phyloP scores from a whole-genome alignment of 257 asterid genomes.

The Fraxinus anomala region DNA sequence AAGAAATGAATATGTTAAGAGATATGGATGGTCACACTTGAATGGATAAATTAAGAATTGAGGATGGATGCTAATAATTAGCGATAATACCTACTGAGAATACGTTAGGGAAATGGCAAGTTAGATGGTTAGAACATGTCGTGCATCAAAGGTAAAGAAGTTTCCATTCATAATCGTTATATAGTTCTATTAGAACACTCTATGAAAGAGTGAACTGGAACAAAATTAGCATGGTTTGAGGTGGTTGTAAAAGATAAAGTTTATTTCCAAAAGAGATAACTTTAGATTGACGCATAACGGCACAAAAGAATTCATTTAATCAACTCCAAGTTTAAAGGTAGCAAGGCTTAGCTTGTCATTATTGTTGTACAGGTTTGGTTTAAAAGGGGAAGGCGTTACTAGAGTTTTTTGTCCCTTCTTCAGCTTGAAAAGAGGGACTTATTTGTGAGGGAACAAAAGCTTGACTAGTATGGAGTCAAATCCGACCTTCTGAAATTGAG shows the following conservation, averaged over 20 bases:
- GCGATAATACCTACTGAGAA: neutral
- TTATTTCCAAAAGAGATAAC: neutral
- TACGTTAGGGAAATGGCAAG: neutral
- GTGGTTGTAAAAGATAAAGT: neutral
- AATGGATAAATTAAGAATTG: slow-evolving; percentile 2
- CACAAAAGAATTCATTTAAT: neutral
- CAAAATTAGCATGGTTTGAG: neutral
- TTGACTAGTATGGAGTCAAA: neutral
- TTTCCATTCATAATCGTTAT: neutral
- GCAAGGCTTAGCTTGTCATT: neutral
- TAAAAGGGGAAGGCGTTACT: neutral
- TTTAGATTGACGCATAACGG: neutral
- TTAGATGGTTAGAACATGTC: neutral
- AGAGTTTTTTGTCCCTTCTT: neutral
- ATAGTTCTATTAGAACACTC: neutral
- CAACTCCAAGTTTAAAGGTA: neutral
- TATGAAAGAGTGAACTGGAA: neutral
- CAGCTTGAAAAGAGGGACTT: neutral
- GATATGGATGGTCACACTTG: neutral
- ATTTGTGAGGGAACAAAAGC: neutral
- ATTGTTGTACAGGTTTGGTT: neutral
- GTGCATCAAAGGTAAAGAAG: neutral
- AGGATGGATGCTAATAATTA: neutral
- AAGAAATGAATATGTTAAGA: neutral
- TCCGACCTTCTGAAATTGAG: neutral